These are phyloP conservation scores for Solanum microdontum DNA, from an alignment of 257 asterid genomes.

Conservation along the genomic window DNA sequence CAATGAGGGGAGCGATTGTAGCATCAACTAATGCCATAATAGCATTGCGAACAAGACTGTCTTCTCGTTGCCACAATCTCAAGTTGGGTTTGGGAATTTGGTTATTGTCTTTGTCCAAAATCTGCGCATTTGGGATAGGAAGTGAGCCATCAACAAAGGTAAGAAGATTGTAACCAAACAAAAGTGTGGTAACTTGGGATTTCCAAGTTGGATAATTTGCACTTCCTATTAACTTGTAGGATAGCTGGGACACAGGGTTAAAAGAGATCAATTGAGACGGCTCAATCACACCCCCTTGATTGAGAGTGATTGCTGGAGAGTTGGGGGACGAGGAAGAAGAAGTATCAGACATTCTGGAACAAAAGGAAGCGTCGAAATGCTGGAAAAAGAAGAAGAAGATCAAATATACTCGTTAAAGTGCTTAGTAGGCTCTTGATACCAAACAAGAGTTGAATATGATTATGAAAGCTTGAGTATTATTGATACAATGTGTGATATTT, in stretches of 20 bases:
- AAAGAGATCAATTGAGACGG: neutral
- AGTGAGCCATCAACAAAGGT: neutral
- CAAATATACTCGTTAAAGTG: no score
- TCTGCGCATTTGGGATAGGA: neutral
- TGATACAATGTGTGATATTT: no score
- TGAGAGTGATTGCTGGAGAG: neutral
- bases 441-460: no score
- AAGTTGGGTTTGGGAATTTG: neutral
- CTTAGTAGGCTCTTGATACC: no score
- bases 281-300: neutral
- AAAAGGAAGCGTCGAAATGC: neutral
- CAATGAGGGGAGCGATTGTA: no score
- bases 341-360: neutral
- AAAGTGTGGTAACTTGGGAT: neutral
- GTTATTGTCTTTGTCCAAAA: neutral
- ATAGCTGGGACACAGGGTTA: neutral
- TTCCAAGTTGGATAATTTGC: neutral
- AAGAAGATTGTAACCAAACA: neutral
- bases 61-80: no score
- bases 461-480: no score
- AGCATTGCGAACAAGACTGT: no score
- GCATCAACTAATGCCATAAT: no score
- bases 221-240: neutral
- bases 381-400: neutral
- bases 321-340: neutral